phyloP scores from a whole-genome alignment of 2,329 filamentous ascomycete genomes.

The Fusarium sp. region DNA sequence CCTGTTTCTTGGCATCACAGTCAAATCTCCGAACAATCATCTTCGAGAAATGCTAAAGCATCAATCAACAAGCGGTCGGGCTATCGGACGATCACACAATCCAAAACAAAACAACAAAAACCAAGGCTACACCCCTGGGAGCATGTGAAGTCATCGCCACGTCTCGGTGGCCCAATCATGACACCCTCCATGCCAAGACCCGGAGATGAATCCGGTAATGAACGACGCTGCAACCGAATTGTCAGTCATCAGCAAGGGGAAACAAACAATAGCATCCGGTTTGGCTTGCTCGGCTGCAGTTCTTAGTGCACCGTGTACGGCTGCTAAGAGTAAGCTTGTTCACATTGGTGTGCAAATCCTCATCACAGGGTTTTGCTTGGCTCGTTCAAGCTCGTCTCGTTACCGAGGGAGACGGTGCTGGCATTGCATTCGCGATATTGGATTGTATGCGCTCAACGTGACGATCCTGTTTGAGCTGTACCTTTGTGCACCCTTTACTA shows the following conservation, averaged over 20 bases:
- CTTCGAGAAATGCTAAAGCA: neutral
- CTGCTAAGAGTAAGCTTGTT: constrained; percentile 6
- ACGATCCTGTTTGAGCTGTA: constrained; percentile 3
- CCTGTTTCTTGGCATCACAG: neutral
- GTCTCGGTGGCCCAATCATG: constrained; percentile 40
- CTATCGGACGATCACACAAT: constrained; percentile 15
- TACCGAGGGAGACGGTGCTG: constrained; percentile 19
- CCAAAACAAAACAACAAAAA: constrained; percentile 18
- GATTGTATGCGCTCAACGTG: constrained; percentile 16
- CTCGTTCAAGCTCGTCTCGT: constrained; percentile 8
- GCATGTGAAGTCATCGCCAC: constrained; percentile 45
- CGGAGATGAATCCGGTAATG: constrained; percentile 40
- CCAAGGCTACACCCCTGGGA: constrained; percentile 20
- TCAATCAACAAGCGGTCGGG: constrained; percentile 22
- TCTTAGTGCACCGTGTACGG: neutral
- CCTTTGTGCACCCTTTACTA: constrained; percentile 8
- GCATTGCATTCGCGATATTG: constrained; percentile 13
- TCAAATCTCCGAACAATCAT: neutral
- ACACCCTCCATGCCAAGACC: constrained; percentile 15
- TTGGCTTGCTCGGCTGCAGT: neutral
- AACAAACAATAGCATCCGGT: constrained; percentile 1
- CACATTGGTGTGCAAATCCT: constrained; percentile 22
- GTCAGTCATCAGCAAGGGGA: constrained; percentile 9
- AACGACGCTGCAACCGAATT: constrained; percentile 26
- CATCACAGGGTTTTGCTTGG: constrained; percentile 16